Evolutionary conservation across 2,329 filamentous ascomycete genomes (phyloP).

Genomic region (Penicillium freii): DNA sequence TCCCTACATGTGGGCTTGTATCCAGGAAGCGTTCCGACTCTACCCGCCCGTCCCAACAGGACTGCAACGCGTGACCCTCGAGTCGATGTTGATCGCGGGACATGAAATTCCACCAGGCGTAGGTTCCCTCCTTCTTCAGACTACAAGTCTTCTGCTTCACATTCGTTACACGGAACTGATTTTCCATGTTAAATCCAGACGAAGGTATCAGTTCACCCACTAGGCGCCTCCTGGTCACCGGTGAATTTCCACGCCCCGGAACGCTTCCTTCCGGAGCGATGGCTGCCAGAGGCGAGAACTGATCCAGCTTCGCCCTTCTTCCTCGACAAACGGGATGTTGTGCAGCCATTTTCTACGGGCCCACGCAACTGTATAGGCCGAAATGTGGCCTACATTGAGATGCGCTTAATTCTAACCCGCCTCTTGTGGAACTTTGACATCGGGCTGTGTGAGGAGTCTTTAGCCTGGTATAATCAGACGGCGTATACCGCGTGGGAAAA

Average conservation of each 20-base stretch:
- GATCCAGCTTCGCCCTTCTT: slow-evolving; percentile 33
- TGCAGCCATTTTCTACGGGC: slow-evolving; percentile 51
- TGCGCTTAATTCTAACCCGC: slow-evolving; percentile 49
- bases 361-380: slow-evolving; percentile 52
- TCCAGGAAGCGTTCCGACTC: slow-evolving; percentile 44
- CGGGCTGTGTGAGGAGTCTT: slow-evolving; percentile 36
- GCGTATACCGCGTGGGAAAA: slow-evolving; percentile 44
- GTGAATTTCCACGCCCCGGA: slow-evolving; percentile 46
- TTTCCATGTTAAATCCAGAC: slow-evolving; percentile 31
- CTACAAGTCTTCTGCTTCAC: neutral
- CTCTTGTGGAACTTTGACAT: slow-evolving; percentile 53
- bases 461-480: slow-evolving; percentile 40
- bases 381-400: slow-evolving; percentile 52
- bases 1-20: slow-evolving; percentile 34
- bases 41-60: slow-evolving; percentile 33
- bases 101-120: neutral
- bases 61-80: slow-evolving; percentile 12
- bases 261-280: slow-evolving; percentile 50
- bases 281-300: slow-evolving; percentile 29
- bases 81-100: no score
- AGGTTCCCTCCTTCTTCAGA: neutral
- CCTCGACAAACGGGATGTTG: slow-evolving; percentile 43
- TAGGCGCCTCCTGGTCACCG: slow-evolving; percentile 44
- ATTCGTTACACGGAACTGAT: neutral
- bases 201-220: slow-evolving; percentile 45